Percentiles rank a stretch among this genome's conserved stretches.
Evolutionary conservation across 2,329 filamentous ascomycete genomes (phyloP).

Genomic region (Colletotrichum sp.): DNA sequence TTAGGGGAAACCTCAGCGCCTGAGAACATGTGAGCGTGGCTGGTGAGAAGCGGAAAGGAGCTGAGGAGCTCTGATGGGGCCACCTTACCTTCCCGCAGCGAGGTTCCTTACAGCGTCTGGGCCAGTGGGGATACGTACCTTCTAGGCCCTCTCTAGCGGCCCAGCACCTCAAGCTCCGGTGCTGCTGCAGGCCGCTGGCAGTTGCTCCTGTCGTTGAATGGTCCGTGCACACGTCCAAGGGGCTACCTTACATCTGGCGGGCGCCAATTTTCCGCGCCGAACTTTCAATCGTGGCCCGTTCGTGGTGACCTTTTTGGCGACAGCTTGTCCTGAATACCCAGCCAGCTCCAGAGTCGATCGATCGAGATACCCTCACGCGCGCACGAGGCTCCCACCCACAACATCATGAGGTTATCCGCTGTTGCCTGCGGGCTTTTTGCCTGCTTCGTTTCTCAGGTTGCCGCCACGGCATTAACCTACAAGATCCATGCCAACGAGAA

Average conservation of each 20-base stretch:
- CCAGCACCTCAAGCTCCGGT: neutral
- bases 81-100: neutral
- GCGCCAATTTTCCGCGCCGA: constrained; percentile 22
- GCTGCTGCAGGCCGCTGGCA: neutral
- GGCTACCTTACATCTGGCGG: constrained; percentile 14
- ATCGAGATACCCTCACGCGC: constrained; percentile 14
- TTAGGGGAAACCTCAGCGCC: neutral
- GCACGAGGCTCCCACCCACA: constrained; percentile 2
- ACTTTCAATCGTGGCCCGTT: constrained; percentile 22
- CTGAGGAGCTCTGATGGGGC: constrained; percentile 1
- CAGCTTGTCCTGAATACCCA: constrained; percentile 28
- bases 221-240: constrained; percentile 10
- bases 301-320: constrained; percentile 24
- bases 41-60: neutral
- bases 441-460: constrained; percentile 71
- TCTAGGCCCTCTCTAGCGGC: neutral
- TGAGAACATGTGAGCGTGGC: constrained; percentile 3
- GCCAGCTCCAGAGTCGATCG: constrained; percentile 7
- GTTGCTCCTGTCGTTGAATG: neutral
- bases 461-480: constrained; percentile 93
- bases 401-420: constrained; percentile 68
- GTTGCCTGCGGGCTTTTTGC: constrained; percentile 73
- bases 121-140: neutral
- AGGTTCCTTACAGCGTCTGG: neutral
- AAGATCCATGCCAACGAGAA: constrained; percentile 89